A percentile compares a stretch with the other conserved stretches of the same genome.
Evolutionary conservation across 805 yeast species (phyloP).

Genomic region (Debaryomyces castellii): DNA sequence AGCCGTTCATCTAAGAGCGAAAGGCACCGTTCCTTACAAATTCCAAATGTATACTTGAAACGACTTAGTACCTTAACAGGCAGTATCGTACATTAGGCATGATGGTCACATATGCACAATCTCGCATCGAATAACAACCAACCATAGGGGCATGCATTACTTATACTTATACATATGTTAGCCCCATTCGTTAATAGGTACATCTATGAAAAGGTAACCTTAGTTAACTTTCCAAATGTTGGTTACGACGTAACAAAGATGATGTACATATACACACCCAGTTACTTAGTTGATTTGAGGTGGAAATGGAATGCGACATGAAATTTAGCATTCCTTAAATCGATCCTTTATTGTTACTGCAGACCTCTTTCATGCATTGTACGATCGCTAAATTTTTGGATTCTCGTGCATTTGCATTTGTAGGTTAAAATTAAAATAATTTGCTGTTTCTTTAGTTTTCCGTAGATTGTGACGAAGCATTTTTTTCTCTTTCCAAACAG

Average conservation of each 20-base stretch:
- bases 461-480: constrained; percentile 1
- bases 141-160: background rate
- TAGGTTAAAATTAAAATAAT: background rate
- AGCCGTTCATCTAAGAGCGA: too few relatives aligned
- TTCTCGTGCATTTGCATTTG: background rate
- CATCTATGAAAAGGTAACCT: background rate
- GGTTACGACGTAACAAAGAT: too few relatives aligned
- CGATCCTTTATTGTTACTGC: background rate
- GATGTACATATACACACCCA: background rate
- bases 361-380: background rate
- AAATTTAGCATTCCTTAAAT: background rate
- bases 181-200: background rate
- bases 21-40: background rate
- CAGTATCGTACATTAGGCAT: background rate
- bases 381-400: background rate
- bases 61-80: background rate
- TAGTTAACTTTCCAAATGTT: too few relatives aligned
- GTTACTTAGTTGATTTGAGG: background rate
- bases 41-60: background rate
- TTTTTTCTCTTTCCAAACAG: background rate
- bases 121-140: background rate
- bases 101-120: background rate
- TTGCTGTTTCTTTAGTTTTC: background rate
- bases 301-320: background rate
- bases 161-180: background rate